Evolutionary conservation across 2,329 filamentous ascomycete species (phyloP).

Genomic region (Knufia fluminis): DNA sequence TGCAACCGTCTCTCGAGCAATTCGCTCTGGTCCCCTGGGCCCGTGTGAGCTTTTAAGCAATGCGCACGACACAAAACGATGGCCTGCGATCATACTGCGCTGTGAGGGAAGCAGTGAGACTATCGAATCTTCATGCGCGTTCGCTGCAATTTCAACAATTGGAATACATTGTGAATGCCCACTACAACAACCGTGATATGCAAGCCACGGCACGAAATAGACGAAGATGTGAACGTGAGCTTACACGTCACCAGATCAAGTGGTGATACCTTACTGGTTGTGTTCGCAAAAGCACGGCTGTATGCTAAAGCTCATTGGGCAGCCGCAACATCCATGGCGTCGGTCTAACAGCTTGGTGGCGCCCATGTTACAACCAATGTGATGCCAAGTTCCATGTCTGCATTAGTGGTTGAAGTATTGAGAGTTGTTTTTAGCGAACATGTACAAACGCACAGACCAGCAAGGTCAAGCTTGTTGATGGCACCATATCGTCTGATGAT

Average conservation of each 20-base stretch:
- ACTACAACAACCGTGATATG: neutral
- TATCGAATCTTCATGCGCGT: too few relatives aligned
- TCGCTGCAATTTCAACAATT: neutral
- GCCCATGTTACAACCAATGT: constrained; percentile 1
- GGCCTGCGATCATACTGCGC: too few relatives aligned
- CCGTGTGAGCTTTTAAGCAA: too few relatives aligned
- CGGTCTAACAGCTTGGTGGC: neutral
- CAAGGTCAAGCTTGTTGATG: neutral
- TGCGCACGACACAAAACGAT: too few relatives aligned
- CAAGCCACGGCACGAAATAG: neutral
- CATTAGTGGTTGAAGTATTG: constrained; percentile 2
- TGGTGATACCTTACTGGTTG: neutral
- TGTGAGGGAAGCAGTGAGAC: too few relatives aligned
- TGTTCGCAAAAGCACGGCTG: neutral
- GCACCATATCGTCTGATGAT: neutral
- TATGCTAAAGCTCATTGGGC: constrained; percentile 1
- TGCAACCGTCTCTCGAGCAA: neutral
- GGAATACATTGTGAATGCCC: neutral
- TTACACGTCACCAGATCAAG: neutral
- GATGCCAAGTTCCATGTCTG: constrained; percentile 2
- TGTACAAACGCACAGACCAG: constrained; percentile 2
- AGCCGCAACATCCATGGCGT: neutral
- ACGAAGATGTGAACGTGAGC: neutral
- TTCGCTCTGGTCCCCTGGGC: neutral
- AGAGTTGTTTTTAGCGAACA: constrained; percentile 5